These are phyloP conservation scores for Epichloe brachyelytri DNA, from an alignment of 2,329 filamentous ascomycete genomes.

Conservation along the genomic window DNA sequence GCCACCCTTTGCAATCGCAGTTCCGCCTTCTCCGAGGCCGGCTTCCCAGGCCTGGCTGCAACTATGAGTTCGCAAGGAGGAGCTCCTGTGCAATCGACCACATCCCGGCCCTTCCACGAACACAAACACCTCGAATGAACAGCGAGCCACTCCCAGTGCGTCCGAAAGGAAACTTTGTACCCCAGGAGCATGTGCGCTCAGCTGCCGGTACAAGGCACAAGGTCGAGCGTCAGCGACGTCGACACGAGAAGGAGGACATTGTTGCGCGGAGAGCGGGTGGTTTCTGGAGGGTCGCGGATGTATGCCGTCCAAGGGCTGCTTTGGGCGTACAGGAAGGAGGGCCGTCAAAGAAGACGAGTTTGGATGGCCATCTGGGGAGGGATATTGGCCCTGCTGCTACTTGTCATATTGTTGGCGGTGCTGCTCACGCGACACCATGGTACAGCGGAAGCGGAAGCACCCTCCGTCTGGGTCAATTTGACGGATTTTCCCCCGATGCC, in stretches of 20 bases:
- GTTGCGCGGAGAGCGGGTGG: slow-evolving; percentile 43
- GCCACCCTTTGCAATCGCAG: slow-evolving; percentile 31
- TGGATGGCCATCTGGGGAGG: slow-evolving; percentile 39
- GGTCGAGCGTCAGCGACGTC: slow-evolving; percentile 38
- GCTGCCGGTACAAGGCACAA: slow-evolving; percentile 29
- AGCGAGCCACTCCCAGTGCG: slow-evolving; percentile 27
- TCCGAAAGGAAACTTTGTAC: slow-evolving; percentile 31
- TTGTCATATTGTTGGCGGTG: slow-evolving; percentile 45
- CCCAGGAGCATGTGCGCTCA: slow-evolving; percentile 29
- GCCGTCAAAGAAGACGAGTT: slow-evolving; percentile 47
- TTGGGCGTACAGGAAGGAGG: slow-evolving; percentile 49
- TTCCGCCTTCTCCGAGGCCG: slow-evolving; percentile 46
- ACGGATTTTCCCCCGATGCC: slow-evolving; percentile 80
- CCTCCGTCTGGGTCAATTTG: slow-evolving; percentile 64
- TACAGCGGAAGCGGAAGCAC: slow-evolving; percentile 12
- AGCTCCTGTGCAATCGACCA: slow-evolving; percentile 46
- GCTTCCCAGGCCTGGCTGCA: slow-evolving; percentile 48
- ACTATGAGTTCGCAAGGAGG: slow-evolving; percentile 51
- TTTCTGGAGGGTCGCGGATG: slow-evolving; percentile 55
- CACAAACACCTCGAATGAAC: slow-evolving; percentile 9
- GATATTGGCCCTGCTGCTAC: slow-evolving; percentile 40
- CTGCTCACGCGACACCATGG: slow-evolving; percentile 29
- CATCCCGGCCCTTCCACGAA: slow-evolving; percentile 24
- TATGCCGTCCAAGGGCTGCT: slow-evolving; percentile 50
- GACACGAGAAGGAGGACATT: slow-evolving; percentile 53